These are phyloP conservation scores for Elsinoe necatrix DNA, from an alignment of 2,329 filamentous ascomycete genomes.

Conservation along the genomic window DNA sequence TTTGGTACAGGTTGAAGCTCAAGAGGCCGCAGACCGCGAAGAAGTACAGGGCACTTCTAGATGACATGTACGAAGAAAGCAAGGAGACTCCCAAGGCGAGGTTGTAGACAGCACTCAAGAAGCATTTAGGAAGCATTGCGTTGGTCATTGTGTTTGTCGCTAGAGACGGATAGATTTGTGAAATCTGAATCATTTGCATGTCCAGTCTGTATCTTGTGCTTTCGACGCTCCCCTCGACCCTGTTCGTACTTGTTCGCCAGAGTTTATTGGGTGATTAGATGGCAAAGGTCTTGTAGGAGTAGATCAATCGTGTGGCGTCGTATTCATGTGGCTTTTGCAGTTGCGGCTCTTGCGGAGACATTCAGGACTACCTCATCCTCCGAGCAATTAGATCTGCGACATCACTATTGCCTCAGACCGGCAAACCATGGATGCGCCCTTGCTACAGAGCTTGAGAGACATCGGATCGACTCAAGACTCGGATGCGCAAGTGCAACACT, in stretches of 20 bases:
- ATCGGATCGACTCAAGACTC: slow-evolving; percentile 16
- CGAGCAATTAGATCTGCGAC: not conserved
- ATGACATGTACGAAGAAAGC: slow-evolving; percentile 53
- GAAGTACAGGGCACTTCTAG: slow-evolving; percentile 49
- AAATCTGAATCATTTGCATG: not conserved
- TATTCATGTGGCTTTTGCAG: not conserved
- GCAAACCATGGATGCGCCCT: slow-evolving; percentile 19
- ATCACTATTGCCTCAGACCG: not conserved
- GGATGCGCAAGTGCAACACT: slow-evolving; percentile 43
- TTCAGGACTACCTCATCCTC: not conserved
- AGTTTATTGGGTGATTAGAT: too few relatives aligned
- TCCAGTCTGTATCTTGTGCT: too few relatives aligned
- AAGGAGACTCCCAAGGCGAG: slow-evolving; percentile 38
- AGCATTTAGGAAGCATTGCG: not conserved
- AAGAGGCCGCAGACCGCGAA: slow-evolving; percentile 62
- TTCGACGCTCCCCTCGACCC: too few relatives aligned
- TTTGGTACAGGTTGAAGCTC: slow-evolving; percentile 53
- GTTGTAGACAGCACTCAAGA: slow-evolving; percentile 34
- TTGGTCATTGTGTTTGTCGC: not conserved
- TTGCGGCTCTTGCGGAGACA: slow-evolving; percentile 2
- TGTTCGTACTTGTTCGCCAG: too few relatives aligned
- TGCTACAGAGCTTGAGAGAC: slow-evolving; percentile 20
- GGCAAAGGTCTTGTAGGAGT: too few relatives aligned
- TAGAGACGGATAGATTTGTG: not conserved
- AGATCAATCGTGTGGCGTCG: not conserved